These are phyloP conservation scores for Pseudocercospora musae DNA, from an alignment of 2,329 filamentous ascomycete genomes.

Conservation along the genomic window DNA sequence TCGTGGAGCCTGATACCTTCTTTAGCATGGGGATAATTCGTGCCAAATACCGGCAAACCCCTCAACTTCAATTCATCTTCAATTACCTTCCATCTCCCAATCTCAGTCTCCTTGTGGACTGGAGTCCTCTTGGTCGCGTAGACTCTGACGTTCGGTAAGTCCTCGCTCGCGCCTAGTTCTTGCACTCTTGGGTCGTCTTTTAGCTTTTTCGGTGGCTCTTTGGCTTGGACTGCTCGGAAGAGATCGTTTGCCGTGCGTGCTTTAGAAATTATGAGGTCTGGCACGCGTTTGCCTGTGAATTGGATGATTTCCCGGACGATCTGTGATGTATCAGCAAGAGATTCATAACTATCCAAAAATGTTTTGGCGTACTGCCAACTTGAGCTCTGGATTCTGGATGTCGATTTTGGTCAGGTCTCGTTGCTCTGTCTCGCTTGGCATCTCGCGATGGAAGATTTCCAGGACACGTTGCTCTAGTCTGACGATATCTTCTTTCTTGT, in stretches of 20 bases:
- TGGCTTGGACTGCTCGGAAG: slow-evolving; percentile 36
- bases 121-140: slow-evolving; percentile 62
- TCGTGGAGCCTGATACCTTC: slow-evolving; percentile 3
- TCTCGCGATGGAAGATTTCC: background rate
- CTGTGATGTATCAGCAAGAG: slow-evolving; percentile 48
- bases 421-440: background rate
- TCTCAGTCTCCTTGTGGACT: slow-evolving; percentile 66
- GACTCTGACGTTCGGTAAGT: slow-evolving; percentile 68
- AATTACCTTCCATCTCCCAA: slow-evolving; percentile 78
- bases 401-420: background rate
- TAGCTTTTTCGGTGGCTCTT: slow-evolving; percentile 51
- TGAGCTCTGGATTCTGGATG: slow-evolving; percentile 44
- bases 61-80: slow-evolving; percentile 64
- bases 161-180: slow-evolving; percentile 43
- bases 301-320: slow-evolving; percentile 77
- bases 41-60: slow-evolving; percentile 52
- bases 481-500: background rate
- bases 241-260: slow-evolving; percentile 26
- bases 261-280: slow-evolving; percentile 62
- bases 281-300: slow-evolving; percentile 71
- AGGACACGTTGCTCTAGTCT: background rate
- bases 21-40: slow-evolving; percentile 10
- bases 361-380: slow-evolving; percentile 62
- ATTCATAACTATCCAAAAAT: background rate
- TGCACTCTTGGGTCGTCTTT: slow-evolving; percentile 54